A percentile compares a stretch with the other conserved stretches of the same genome.
Evolutionary conservation across 805 yeast species (phyloP).

Genomic region (Pichia phayaonensis): DNA sequence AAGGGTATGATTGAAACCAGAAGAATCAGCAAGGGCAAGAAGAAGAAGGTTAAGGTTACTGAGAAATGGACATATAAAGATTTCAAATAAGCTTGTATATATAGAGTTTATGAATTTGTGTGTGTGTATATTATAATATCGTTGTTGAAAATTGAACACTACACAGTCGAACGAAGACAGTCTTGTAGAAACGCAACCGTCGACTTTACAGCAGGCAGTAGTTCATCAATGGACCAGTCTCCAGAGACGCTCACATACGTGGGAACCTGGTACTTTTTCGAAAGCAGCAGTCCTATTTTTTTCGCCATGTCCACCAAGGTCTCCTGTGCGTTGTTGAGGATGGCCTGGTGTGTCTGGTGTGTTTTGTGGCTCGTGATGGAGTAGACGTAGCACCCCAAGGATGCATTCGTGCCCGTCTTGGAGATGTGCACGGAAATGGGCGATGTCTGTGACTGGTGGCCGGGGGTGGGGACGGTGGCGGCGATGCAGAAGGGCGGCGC

Average conservation of each 20-base stretch:
- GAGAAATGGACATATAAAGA: constrained; percentile 95
- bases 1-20: constrained; percentile 84
- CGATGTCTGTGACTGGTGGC: constrained; percentile 11
- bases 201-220: constrained; percentile 20
- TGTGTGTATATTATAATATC: constrained; percentile 3
- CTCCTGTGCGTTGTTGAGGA: constrained; percentile 36
- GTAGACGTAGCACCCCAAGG: constrained; percentile 39
- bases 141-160: too few relatives aligned
- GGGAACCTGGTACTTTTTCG: constrained; percentile 35
- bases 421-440: constrained; percentile 34
- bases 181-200: constrained; percentile 26
- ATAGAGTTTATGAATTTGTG: neutral
- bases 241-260: constrained; percentile 41
- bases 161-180: constrained; percentile 1
- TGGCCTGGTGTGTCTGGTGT: constrained; percentile 30
- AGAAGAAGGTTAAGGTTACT: constrained; percentile 65
- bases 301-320: constrained; percentile 35
- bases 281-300: constrained; percentile 34
- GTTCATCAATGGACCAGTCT: constrained; percentile 28
- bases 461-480: constrained; percentile 11
- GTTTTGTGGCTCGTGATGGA: constrained; percentile 31
- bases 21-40: constrained; percentile 55
- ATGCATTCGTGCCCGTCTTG: constrained; percentile 23
- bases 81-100: constrained; percentile 41
- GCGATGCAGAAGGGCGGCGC: constrained; percentile 5